Evolutionary conservation across 1,284 basidiomycete genomes (phyloP).

Genomic region (Schizopora paradoxa): DNA sequence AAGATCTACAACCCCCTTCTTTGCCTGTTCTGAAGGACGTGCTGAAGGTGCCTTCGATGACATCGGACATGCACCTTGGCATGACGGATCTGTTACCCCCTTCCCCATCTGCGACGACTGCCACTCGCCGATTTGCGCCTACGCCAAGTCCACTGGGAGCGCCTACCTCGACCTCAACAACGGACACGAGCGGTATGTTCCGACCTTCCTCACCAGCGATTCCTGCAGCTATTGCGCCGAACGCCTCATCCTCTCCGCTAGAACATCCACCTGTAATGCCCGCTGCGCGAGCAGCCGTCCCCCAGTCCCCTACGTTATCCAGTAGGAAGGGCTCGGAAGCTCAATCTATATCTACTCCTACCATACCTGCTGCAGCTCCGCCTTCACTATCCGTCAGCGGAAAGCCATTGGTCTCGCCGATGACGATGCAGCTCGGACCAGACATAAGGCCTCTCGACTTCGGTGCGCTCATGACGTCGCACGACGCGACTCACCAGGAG

Average conservation of each 20-base stretch:
- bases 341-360: slow-evolving; percentile 1
- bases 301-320: slow-evolving; percentile 1
- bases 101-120: slow-evolving; percentile 58
- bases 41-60: slow-evolving; percentile 57
- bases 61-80: slow-evolving; percentile 63
- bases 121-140: slow-evolving; percentile 39
- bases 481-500: slow-evolving; percentile 64
- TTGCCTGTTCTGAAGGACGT: slow-evolving; percentile 66
- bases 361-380: slow-evolving; percentile 13
- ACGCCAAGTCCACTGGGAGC: slow-evolving; percentile 38
- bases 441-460: slow-evolving; percentile 68
- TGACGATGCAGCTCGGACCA: slow-evolving; percentile 30
- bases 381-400: slow-evolving; percentile 7
- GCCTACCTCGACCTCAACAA: neutral
- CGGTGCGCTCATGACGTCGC: slow-evolving; percentile 47
- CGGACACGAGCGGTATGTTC: neutral
- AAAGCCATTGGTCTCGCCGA: slow-evolving; percentile 2
- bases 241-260: neutral
- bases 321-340: neutral
- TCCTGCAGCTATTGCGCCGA: neutral
- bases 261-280: slow-evolving; percentile 1
- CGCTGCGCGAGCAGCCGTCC: slow-evolving; percentile 11
- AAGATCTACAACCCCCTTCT: slow-evolving; percentile 27
- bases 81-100: slow-evolving; percentile 72
- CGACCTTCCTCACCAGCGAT: slow-evolving; percentile 1